phyloP scores from a whole-genome alignment of 768 basidiomycete genomes.

The Lactarius hengduanensis region DNA sequence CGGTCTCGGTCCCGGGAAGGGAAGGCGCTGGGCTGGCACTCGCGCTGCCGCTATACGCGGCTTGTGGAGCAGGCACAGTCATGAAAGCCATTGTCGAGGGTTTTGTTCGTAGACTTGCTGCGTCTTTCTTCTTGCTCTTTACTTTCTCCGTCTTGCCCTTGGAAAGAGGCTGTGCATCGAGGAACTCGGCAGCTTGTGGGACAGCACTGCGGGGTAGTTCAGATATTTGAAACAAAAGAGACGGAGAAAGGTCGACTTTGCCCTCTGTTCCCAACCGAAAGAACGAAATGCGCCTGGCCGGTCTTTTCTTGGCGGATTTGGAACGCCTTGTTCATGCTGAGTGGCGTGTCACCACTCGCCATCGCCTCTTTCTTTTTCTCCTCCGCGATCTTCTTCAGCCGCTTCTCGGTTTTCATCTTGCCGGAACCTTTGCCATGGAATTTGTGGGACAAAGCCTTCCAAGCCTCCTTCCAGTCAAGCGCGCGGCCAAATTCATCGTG shows the following conservation, averaged over 20 bases:
- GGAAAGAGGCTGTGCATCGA: constrained; percentile 75
- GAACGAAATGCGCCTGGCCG: constrained; percentile 93
- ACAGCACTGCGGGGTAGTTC: constrained; percentile 57
- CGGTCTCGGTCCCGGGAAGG: constrained; percentile 40
- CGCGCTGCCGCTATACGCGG: constrained; percentile 39
- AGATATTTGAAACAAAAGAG: constrained; percentile 17
- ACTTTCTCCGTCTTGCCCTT: constrained; percentile 83
- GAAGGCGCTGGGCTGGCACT: constrained; percentile 45
- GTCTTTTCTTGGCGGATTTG: constrained; percentile 90
- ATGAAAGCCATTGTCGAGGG: constrained; percentile 67
- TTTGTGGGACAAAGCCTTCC: constrained; percentile 96
- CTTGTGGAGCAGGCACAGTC: constrained; percentile 61
- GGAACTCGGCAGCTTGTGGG: constrained; percentile 78
- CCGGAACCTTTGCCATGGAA: constrained; percentile 99
- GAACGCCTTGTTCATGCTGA: constrained; percentile 94
- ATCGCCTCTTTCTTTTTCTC: constrained; percentile 94
- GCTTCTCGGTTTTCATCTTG: constrained; percentile 95
- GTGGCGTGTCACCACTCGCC: constrained; percentile 92
- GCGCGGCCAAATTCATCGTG: constrained; percentile 92
- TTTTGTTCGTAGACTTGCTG: constrained; percentile 49
- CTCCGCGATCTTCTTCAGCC: constrained; percentile 95
- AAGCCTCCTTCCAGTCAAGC: constrained; percentile 92
- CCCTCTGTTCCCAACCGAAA: constrained; percentile 93
- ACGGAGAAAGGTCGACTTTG: constrained; percentile 39
- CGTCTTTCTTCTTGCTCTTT: constrained; percentile 77